A percentile compares a stretch with the other conserved stretches of the same genome.
phyloP scores from a whole-genome alignment of 2,329 filamentous ascomycete species.

The Monilinia fructicola region DNA sequence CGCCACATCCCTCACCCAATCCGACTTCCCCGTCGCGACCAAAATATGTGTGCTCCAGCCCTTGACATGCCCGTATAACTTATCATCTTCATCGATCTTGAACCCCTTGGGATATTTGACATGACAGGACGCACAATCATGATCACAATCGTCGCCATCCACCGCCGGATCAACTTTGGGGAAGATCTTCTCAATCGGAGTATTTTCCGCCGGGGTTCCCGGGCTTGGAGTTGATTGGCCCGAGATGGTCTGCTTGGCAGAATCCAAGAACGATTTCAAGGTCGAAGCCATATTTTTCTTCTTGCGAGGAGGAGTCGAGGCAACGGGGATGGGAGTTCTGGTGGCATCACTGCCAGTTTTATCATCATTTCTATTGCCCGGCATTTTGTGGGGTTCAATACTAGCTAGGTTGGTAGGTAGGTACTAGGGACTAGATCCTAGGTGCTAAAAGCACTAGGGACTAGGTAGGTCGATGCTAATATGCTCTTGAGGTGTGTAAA shows the following conservation, averaged over 20 bases:
- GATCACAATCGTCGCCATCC: slow-evolving; percentile 86
- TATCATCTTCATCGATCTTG: slow-evolving; percentile 73
- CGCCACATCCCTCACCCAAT: slow-evolving; percentile 87
- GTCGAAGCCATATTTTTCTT: slow-evolving; percentile 33
- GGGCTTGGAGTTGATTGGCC: slow-evolving; percentile 35
- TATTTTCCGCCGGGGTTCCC: slow-evolving; percentile 30
- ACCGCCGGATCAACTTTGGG: slow-evolving; percentile 68
- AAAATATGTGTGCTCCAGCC: slow-evolving; percentile 87
- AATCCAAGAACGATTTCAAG: slow-evolving; percentile 36
- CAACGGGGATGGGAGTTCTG: not conserved
- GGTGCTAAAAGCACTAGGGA: too few relatives aligned
- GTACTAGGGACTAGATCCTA: too few relatives aligned
- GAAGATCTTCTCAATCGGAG: slow-evolving; percentile 56
- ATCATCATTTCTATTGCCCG: slow-evolving; percentile 1
- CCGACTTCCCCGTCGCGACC: slow-evolving; percentile 91
- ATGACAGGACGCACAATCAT: slow-evolving; percentile 80
- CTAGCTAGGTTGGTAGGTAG: too few relatives aligned
- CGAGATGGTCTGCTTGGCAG: slow-evolving; percentile 34
- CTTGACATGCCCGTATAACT: slow-evolving; percentile 81
- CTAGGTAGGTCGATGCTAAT: too few relatives aligned
- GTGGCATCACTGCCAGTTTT: slow-evolving; percentile 18
- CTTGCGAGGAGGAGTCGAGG: not conserved
- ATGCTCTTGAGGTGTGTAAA: too few relatives aligned
- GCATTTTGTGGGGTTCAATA: slow-evolving; percentile 12
- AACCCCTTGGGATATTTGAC: slow-evolving; percentile 71